A percentile compares a stretch with the other conserved stretches of the same genome.
These are phyloP conservation scores for Avena atlantica DNA, from an alignment of 176 grass and related monocot genomes.

Conservation along the genomic window DNA sequence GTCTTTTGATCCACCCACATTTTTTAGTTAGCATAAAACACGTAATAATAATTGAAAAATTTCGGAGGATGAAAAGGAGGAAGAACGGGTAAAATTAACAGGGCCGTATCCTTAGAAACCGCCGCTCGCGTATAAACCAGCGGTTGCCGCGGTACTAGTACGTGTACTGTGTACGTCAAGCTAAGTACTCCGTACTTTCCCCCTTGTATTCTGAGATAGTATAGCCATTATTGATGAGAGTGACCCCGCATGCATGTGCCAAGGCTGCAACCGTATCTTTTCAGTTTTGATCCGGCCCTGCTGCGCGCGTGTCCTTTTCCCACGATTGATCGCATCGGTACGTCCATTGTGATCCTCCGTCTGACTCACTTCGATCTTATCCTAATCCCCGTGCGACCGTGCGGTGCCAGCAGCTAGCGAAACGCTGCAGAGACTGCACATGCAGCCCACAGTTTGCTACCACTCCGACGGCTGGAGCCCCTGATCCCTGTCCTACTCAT, in stretches of 20 bases:
- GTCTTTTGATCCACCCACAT: too few relatives aligned
- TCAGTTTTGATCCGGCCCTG: constrained; percentile 13
- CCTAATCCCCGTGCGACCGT: background rate
- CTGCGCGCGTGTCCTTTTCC: background rate
- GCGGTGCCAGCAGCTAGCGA: background rate
- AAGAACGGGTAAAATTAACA: too few relatives aligned
- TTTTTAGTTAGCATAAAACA: too few relatives aligned
- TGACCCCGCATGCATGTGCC: background rate
- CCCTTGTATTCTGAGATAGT: background rate
- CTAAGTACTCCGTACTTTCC: background rate
- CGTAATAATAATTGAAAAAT: too few relatives aligned
- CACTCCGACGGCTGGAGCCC: too few relatives aligned
- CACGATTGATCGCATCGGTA: background rate
- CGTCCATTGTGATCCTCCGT: background rate
- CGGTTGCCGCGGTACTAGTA: background rate
- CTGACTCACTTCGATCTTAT: constrained; percentile 13
- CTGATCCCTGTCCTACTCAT: background rate
- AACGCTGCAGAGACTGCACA: background rate
- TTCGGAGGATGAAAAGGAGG: too few relatives aligned
- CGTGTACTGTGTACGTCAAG: background rate
- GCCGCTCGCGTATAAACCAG: background rate
- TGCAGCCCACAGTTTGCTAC: background rate
- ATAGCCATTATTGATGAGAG: background rate
- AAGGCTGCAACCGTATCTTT: constrained; percentile 8
- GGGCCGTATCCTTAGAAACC: background rate